A percentile compares a stretch with the other conserved stretches of the same genome.
Conservation (phyloP, 192 early-diverging fungal species). For the Jimgerdemannia lactiflua region DNA sequence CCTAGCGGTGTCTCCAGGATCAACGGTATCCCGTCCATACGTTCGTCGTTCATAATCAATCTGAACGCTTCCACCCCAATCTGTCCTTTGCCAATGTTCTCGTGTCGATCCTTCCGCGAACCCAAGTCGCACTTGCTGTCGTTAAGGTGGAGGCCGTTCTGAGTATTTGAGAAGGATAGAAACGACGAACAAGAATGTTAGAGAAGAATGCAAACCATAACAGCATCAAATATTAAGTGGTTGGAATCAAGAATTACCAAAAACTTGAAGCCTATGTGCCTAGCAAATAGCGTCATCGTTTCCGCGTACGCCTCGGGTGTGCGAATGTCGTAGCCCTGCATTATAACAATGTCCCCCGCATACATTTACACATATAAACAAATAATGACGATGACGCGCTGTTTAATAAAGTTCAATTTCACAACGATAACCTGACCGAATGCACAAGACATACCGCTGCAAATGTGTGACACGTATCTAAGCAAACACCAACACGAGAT, state of each 20-base stretch:
- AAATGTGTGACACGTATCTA: constrained; percentile 60
- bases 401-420: too few species aligned
- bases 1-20: constrained; percentile 47
- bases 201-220: too few species aligned
- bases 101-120: constrained; percentile 46
- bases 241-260: constrained; percentile 7
- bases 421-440: too few species aligned
- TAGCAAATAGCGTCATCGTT: constrained; percentile 38
- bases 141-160: constrained; percentile 50
- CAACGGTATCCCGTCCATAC: constrained; percentile 47
- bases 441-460: constrained; percentile 26
- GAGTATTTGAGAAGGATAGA: too few species aligned
- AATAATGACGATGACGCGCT: too few species aligned
- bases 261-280: constrained; percentile 42
- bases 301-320: constrained; percentile 38
- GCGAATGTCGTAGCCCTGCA: constrained; percentile 48
- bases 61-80: constrained; percentile 50
- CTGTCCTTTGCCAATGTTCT: constrained; percentile 50
- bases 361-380: too few species aligned
- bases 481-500: constrained; percentile 50
- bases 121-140: constrained; percentile 43
- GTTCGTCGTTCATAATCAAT: constrained; percentile 48
- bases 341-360: not conserved
- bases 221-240: too few species aligned
- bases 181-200: too few species aligned